Base-by-base conservation (phyloP, 768 basidiomycete species). In the Leucocoprinus birnbaumii region DNA sequence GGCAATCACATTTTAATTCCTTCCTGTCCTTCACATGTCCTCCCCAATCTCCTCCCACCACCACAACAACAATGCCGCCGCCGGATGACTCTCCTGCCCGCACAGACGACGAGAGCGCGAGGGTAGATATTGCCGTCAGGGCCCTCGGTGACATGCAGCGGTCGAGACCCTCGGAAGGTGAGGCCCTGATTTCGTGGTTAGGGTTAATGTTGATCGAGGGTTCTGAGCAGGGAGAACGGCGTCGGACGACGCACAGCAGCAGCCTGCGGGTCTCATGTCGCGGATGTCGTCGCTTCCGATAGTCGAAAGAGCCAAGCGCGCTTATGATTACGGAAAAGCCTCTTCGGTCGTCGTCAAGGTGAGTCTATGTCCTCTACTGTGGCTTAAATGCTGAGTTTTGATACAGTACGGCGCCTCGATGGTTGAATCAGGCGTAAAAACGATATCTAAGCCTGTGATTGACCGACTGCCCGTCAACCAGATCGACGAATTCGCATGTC, bases 271-370 rank as follows among this genome's bases (percentile, higher is more conserved):
- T 16, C 74, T 76, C 34, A 71, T 78, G 47, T 68, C 71, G 31
- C 69, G 91, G 41, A 80, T 92, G 61, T 80, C 88, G 1, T 80
- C 76, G 56, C 57, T 92, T 8, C 91, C 91, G 0, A 74, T 91
- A 48, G 84, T 94, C 8, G 83, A 83, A 60, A 80, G 82, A 19
- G 91, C 89, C 1, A 63, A 93, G 16, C 71, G 84, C 10, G 85
- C 80, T 0, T 93, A 93, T 60, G 91, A 93, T 65, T 84, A 90
- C 18, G 85, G 86, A 42, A 94, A 94, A 68, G 89, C 87, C 6
- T 84, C 82, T 59, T 92, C 90, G 9, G 75, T 89, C 34, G 89
- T 94, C 43, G 89, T 94, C 59, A 92, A 94, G 78, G 91, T 91
- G 57, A 50, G 75, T 48, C 24, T 25, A 26, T 27, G 8, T 65